Base-by-base conservation (phyloP, 2,329 filamentous ascomycete genomes). In the Pseudocercospora macadamiae region DNA sequence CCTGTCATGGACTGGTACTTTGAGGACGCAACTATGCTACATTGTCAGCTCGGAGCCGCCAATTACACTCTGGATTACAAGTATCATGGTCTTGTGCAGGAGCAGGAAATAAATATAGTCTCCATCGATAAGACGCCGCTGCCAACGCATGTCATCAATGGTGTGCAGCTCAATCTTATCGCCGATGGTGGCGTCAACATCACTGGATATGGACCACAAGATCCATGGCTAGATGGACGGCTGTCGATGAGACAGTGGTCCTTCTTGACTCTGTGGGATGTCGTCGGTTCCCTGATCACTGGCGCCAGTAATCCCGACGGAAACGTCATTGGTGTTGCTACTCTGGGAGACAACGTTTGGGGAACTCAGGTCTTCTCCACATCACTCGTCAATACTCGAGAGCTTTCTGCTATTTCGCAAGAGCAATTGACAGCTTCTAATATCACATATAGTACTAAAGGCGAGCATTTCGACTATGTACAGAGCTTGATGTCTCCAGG, bases 1-100 rank as follows among this genome's bases (percentile, higher is more conserved):
- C 5, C 34, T 4, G 28, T 58, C n/a, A 57, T 59, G 28, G 48
- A 62, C 16, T 59, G 56, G 56, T 59, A 54, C 10, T 56, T 53
- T 26, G 55, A 54, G 12, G 53, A 49, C 16, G 52, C 52, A 4
- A 62, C 55, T 10, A 19, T 56, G 34, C 39, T 62, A 3, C 36
- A 53, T 10, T 62, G 60, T 23, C 44, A 51, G 14, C 28, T 44
- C 2, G 26, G 48, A 10, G 39, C 45, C 3, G 36, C 55, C 3
- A 53, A 21, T 2, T 54, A 59, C 14, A 48, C 39, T 10, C 47
- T 62, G 4, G 10, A 36, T 7, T 62, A 54, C 32, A 54, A 19
- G 1, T 59, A 59, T 42, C n/a, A 18, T 6, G 14, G 34, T 3
- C 19, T 32, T 12, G 19, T 51, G 25, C 60, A 62, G 28, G 28